phyloP scores from a whole-genome alignment of 1,284 basidiomycete species.

The Malassezia yamatoensis region DNA sequence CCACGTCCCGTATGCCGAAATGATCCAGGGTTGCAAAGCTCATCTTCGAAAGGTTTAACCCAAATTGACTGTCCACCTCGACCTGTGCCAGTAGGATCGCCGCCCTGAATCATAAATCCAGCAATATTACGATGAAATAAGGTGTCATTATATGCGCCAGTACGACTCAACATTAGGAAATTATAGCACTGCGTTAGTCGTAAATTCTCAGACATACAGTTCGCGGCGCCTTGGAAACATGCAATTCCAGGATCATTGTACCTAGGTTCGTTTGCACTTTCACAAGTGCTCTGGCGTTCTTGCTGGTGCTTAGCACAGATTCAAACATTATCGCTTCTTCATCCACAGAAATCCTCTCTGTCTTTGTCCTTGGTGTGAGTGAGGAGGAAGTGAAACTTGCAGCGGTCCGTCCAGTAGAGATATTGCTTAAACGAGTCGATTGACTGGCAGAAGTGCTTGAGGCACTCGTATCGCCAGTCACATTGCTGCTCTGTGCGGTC shows the following conservation, averaged over 20 bases:
- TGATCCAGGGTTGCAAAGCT: constrained; percentile 56
- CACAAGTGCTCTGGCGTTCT: constrained; percentile 28
- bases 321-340: constrained; percentile 79
- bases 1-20: constrained; percentile 33
- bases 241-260: constrained; percentile 79
- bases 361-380: constrained; percentile 65
- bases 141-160: constrained; percentile 79
- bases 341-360: constrained; percentile 73
- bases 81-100: constrained; percentile 91
- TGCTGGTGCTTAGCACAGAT: constrained; percentile 53
- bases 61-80: constrained; percentile 85
- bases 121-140: constrained; percentile 85
- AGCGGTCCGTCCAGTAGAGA: constrained; percentile 69
- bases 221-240: constrained; percentile 81
- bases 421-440: constrained; percentile 10
- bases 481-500: background rate
- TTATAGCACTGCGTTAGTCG: constrained; percentile 60
- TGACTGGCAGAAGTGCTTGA: background rate
- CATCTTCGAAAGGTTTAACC: constrained; percentile 90
- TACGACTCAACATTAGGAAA: constrained; percentile 60
- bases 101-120: constrained; percentile 96
- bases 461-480: background rate
- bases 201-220: constrained; percentile 53
- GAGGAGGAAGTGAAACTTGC: constrained; percentile 88
- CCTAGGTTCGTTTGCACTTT: constrained; percentile 82